Percentiles rank a stretch among this genome's conserved stretches.
Conservation (phyloP, 192 early-diverging fungal species). For the Piromyces finnis region DNA sequence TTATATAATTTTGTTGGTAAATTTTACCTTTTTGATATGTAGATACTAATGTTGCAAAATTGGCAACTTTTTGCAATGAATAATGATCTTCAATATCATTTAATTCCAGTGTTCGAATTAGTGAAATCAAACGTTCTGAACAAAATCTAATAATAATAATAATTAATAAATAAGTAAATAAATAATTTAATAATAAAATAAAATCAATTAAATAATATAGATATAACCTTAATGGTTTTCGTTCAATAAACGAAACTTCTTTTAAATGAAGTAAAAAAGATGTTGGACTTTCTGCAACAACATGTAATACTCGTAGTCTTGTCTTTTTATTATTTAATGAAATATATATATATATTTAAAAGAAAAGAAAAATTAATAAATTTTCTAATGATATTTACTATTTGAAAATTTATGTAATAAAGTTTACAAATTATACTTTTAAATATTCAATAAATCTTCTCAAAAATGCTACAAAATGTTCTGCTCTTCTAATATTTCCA, state of each 20-base stretch:
- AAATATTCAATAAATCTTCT: conserved; percentile 94
- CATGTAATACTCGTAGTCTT: conserved; percentile 87
- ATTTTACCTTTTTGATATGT: conserved; percentile 75
- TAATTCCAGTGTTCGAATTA: conserved; percentile 83
- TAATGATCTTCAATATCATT: conserved; percentile 77
- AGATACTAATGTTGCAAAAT: conserved; percentile 84
- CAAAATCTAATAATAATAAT: conserved; percentile 41
- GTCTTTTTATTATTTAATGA: conserved; percentile 27
- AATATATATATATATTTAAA: too few relatives aligned
- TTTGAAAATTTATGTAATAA: too few relatives aligned
- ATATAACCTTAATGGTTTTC: conserved; percentile 62
- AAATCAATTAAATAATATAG: not conserved
- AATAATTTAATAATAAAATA: not conserved
- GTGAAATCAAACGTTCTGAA: conserved; percentile 71
- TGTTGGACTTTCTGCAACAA: conserved; percentile 85
- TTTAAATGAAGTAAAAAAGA: conserved; percentile 86
- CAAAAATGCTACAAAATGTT: conserved; percentile 96
- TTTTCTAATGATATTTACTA: too few relatives aligned
- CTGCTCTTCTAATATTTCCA: conserved; percentile 90
- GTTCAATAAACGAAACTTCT: conserved; percentile 89
- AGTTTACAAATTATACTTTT: too few relatives aligned
- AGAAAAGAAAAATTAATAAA: too few relatives aligned
- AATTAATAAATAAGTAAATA: not conserved
- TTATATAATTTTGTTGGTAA: too few relatives aligned
- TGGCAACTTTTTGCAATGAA: conserved; percentile 67